Percentiles rank a stretch among this genome's conserved stretches.
Conservation (phyloP, 78 protist species). For the Dictyostelium capitatum region DNA sequence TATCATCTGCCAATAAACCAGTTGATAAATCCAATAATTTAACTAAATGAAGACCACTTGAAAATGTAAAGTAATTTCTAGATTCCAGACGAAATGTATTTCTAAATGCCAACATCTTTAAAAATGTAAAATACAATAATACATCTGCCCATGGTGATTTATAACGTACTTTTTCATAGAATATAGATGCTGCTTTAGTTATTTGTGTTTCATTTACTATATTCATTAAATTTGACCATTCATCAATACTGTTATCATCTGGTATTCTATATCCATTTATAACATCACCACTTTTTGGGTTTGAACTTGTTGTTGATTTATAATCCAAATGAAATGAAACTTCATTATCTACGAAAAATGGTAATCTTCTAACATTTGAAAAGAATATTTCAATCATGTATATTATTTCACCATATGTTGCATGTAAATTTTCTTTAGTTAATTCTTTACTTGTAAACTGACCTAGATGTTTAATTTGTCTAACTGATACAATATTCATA, state of each 20-base stretch:
- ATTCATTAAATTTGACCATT: background rate
- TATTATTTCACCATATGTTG: background rate
- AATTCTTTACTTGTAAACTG: too few species aligned
- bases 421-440: background rate
- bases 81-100: background rate
- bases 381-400: background rate
- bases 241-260: background rate
- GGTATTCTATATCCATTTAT: background rate
- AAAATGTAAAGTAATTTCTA: background rate
- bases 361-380: background rate
- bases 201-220: background rate
- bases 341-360: background rate
- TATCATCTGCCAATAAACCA: background rate
- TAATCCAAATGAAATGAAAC: background rate
- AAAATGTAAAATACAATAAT: background rate
- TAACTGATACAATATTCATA: background rate
- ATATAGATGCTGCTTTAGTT: background rate
- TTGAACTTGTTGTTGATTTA: too few species aligned
- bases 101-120: background rate
- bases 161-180: background rate
- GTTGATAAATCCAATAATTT: background rate
- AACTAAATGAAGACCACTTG: background rate
- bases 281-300: too few species aligned
- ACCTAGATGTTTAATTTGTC: background rate
- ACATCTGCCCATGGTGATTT: background rate